Conservation (phyloP, 129 eudicot genomes). For the Smallanthus sonchifolius region DNA sequence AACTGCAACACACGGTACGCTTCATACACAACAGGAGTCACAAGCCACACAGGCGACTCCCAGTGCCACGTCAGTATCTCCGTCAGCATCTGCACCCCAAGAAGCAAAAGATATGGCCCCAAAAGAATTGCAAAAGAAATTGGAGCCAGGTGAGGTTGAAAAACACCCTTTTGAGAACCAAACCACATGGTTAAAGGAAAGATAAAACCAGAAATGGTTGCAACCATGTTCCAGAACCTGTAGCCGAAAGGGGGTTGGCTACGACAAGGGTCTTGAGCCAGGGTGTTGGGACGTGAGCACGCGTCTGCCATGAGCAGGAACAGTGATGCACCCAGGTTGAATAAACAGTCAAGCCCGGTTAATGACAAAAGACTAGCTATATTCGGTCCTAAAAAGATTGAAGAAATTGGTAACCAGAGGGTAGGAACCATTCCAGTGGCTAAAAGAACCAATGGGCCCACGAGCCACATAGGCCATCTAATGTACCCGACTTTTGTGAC, state of each 20-base stretch:
- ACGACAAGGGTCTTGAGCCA: slow-evolving; percentile 22
- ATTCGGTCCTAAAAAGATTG: slow-evolving; percentile 82
- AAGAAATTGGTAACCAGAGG: slow-evolving; percentile 82
- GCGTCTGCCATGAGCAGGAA: slow-evolving; percentile 93
- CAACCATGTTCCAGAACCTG: slow-evolving; percentile 76
- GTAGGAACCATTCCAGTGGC: slow-evolving; percentile 92
- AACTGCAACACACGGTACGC: slow-evolving; percentile 79
- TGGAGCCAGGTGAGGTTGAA: slow-evolving; percentile 61
- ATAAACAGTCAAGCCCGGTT: slow-evolving; percentile 87
- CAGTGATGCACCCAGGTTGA: slow-evolving; percentile 78
- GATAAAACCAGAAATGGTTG: slow-evolving; percentile 51
- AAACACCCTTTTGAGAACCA: slow-evolving; percentile 59
- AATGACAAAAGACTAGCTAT: slow-evolving; percentile 81
- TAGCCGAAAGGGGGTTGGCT: slow-evolving; percentile 63
- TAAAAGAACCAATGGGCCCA: slow-evolving; percentile 74
- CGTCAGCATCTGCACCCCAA: slow-evolving; percentile 76
- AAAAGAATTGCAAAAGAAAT: slow-evolving; percentile 64
- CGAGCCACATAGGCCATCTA: slow-evolving; percentile 81
- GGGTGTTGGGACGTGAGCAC: slow-evolving; percentile 52
- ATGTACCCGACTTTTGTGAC: slow-evolving; percentile 37
- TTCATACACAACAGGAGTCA: slow-evolving; percentile 85
- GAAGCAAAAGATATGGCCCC: slow-evolving; percentile 90
- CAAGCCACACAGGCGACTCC: slow-evolving; percentile 94
- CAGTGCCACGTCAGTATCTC: slow-evolving; percentile 98
- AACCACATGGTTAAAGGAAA: slow-evolving; percentile 53